A percentile compares a stretch with the other conserved stretches of the same genome.
Evolutionary conservation across 768 basidiomycete genomes (phyloP).

Genomic region (Xanthoconium stramineum): DNA sequence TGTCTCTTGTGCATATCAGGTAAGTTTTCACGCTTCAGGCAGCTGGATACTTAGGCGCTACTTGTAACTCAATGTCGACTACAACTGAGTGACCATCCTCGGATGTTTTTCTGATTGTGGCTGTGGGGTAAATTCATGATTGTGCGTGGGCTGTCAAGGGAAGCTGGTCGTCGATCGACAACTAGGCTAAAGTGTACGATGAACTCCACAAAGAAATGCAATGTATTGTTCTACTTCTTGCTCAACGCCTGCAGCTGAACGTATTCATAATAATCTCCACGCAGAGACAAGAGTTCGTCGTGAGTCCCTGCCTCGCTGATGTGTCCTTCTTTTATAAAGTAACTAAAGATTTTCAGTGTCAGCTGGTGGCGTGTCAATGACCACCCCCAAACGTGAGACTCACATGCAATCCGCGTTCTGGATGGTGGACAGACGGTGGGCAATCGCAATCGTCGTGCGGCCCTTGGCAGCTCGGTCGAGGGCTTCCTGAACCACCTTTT

Average conservation of each 20-base stretch:
- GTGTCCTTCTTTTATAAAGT: constrained; percentile 84
- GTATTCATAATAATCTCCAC: constrained; percentile 78
- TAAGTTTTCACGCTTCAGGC: no score
- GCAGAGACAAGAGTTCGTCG: constrained; percentile 65
- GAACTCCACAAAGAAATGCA: no score
- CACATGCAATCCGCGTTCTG: constrained; percentile 90
- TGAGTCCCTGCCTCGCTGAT: constrained; percentile 88
- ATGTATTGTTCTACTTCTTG: constrained; percentile 23
- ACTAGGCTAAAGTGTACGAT: no score
- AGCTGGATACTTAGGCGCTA: no score
- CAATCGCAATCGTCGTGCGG: constrained; percentile 92
- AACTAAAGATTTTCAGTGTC: constrained; percentile 41
- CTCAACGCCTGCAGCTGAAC: constrained; percentile 82
- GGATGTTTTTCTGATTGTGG: no score
- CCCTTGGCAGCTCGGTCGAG: constrained; percentile 90
- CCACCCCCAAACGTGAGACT: constrained; percentile 22
- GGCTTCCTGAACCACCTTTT: constrained; percentile 93
- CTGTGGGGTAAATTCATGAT: no score
- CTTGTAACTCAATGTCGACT: no score
- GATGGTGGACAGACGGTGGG: constrained; percentile 90
- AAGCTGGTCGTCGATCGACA: no score
- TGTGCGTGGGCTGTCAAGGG: no score
- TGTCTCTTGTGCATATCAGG: no score
- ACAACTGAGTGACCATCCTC: no score
- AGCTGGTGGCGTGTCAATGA: constrained; percentile 1